Percentiles rank a stretch among this genome's conserved stretches.
phyloP scores from a whole-genome alignment of 192 early-diverging fungal species.

The Rhizophagus clarus region DNA sequence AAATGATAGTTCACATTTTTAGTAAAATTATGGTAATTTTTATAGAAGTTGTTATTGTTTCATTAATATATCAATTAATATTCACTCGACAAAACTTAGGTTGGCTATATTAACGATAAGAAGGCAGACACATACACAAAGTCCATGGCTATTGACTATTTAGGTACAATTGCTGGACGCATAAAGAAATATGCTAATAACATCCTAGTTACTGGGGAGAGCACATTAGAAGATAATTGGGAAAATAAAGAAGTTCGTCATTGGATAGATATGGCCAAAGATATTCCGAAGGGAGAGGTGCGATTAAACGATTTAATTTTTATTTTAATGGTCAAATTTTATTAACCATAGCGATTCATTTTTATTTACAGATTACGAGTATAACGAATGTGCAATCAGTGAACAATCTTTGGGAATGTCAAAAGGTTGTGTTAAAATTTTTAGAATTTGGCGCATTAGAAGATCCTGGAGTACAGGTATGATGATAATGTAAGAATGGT shows the following conservation, averaged over 20 bases:
- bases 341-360: background rate
- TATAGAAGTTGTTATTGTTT: too few relatives aligned
- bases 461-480: constrained; percentile 35
- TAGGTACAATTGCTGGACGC: constrained; percentile 64
- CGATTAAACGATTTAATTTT: constrained; percentile 33
- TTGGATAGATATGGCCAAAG: constrained; percentile 33
- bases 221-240: background rate
- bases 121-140: constrained; percentile 58
- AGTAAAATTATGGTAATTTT: constrained; percentile 65
- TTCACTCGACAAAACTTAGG: constrained; percentile 32
- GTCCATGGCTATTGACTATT: constrained; percentile 63
- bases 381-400: background rate
- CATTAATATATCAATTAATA: too few relatives aligned
- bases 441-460: constrained; percentile 28
- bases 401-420: constrained; percentile 29
- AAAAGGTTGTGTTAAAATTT: constrained; percentile 27
- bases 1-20: constrained; percentile 67
- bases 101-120: constrained; percentile 64
- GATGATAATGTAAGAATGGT: background rate
- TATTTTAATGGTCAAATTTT: background rate
- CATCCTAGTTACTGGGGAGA: background rate
- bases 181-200: constrained; percentile 45
- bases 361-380: constrained; percentile 28
- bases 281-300: constrained; percentile 22
- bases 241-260: constrained; percentile 19